phyloP scores from a whole-genome alignment of 192 early-diverging fungal genomes.

The Gamsiella multidivaricata region DNA sequence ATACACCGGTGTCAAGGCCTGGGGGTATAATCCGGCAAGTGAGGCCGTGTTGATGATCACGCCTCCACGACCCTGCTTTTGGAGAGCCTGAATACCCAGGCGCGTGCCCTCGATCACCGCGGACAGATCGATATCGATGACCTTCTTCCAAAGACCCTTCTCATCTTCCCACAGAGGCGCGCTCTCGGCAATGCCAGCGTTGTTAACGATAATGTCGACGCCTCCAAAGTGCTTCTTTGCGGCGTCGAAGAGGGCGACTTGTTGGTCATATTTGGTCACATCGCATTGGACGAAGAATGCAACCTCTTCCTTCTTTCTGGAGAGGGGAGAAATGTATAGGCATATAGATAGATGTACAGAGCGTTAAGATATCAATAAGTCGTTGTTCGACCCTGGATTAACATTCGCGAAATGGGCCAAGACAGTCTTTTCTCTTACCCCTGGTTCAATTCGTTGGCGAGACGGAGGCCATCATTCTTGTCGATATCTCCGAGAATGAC shows the following conservation, averaged over 20 bases:
- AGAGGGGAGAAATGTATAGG: neutral
- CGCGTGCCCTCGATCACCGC: conserved; percentile 83
- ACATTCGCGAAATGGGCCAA: neutral
- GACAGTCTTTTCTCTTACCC: conserved; percentile 39
- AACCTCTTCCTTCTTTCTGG: conserved; percentile 42
- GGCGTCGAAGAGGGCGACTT: conserved; percentile 47
- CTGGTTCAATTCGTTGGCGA: conserved; percentile 34
- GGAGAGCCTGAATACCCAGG: conserved; percentile 71
- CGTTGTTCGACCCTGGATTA: no score
- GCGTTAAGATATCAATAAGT: no score
- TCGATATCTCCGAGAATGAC: conserved; percentile 74
- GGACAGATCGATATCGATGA: conserved; percentile 80
- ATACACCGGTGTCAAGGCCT: conserved; percentile 74
- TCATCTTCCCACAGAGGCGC: conserved; percentile 55
- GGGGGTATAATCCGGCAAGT: conserved; percentile 72
- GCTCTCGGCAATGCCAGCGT: conserved; percentile 68
- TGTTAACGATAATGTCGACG: conserved; percentile 72
- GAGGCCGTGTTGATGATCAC: conserved; percentile 84
- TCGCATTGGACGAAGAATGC: conserved; percentile 67
- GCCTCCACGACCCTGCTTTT: conserved; percentile 61
- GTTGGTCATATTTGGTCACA: conserved; percentile 54
- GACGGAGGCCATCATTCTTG: conserved; percentile 29
- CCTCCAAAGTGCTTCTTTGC: conserved; percentile 65
- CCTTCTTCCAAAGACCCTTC: conserved; percentile 58
- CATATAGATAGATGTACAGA: neutral